Conservation (phyloP, 371 early-diverging fungal genomes). For the Batkoa obscura region DNA sequence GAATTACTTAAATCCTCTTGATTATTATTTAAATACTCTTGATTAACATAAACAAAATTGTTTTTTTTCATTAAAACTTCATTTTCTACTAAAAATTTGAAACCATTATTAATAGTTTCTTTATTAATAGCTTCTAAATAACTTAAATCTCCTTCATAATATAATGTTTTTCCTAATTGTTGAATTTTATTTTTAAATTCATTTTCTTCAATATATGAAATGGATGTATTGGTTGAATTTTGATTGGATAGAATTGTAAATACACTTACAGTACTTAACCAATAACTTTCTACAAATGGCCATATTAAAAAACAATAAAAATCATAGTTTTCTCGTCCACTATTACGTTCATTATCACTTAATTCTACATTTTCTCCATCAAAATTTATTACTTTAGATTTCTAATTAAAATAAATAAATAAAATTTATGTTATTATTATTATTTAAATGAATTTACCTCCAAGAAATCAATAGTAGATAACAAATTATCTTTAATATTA, state of each 20-base stretch:
- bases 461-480: constrained; percentile 41
- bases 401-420: constrained; percentile 14
- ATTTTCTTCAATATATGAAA: constrained; percentile 45
- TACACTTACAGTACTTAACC: constrained; percentile 32
- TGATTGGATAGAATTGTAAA: constrained; percentile 8
- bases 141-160: constrained; percentile 59
- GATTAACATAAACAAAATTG: background rate
- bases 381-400: constrained; percentile 30
- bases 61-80: constrained; percentile 31
- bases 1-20: constrained; percentile 37
- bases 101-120: constrained; percentile 63
- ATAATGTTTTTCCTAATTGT: constrained; percentile 59
- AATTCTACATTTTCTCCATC: constrained; percentile 32
- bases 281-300: constrained; percentile 82
- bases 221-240: background rate
- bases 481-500: constrained; percentile 44
- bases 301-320: constrained; percentile 72
- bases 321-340: constrained; percentile 73
- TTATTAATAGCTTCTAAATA: constrained; percentile 74
- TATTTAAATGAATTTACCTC: constrained; percentile 18
- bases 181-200: constrained; percentile 48
- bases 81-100: constrained; percentile 42
- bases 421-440: background rate
- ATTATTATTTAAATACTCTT: constrained; percentile 11
- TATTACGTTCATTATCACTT: constrained; percentile 39